Evolutionary conservation across 192 early-diverging fungal genomes (phyloP).

Genomic region (Diversispora eburnea): DNA sequence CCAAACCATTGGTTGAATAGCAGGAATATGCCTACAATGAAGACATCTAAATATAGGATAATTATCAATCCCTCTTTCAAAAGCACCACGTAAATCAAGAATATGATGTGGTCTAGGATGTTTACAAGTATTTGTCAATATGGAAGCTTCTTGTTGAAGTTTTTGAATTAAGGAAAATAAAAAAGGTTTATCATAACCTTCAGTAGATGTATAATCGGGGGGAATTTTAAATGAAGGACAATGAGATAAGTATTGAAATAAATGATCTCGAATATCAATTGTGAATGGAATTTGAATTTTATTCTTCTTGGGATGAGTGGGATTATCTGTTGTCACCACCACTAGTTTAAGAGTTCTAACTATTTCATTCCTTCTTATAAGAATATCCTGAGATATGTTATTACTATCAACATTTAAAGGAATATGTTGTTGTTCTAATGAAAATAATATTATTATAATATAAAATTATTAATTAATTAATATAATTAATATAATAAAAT

Average conservation of each 20-base stretch:
- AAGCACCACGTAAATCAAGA: constrained; percentile 1
- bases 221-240: constrained; percentile 5
- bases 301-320: background rate
- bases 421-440: background rate
- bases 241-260: background rate
- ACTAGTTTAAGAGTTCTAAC: constrained; percentile 11
- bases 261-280: background rate
- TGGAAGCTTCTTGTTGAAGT: background rate
- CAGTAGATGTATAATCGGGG: background rate
- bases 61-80: background rate
- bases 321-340: background rate
- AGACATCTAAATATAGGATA: constrained; percentile 6
- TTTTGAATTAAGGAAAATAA: background rate
- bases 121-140: background rate
- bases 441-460: background rate
- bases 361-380: background rate
- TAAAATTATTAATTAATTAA: background rate
- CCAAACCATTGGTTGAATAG: background rate
- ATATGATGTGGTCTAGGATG: background rate
- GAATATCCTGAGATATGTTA: background rate
- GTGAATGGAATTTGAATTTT: background rate
- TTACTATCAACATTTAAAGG: background rate
- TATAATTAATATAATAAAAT: too few species aligned
- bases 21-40: background rate
- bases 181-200: background rate